phyloP scores from a whole-genome alignment of 2,329 filamentous ascomycete species.

The Fusarium xyrophilum region DNA sequence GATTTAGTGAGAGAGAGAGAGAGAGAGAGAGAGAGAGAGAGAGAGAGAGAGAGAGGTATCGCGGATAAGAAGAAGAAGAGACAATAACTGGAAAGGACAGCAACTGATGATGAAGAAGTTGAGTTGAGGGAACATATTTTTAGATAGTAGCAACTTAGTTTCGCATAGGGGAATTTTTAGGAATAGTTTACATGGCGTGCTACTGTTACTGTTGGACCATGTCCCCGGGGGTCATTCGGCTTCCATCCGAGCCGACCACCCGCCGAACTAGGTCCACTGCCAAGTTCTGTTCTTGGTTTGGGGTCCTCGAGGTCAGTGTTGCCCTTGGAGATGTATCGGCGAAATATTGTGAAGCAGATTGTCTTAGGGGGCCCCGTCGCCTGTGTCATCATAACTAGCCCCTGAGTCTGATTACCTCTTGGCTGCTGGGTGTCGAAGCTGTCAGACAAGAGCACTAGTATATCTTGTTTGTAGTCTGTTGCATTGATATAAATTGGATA shows the following conservation, averaged over 20 bases:
- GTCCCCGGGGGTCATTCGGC: constrained; percentile 32
- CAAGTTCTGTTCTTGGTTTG: constrained; percentile 6
- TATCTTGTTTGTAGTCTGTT: not conserved
- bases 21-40: too few species aligned
- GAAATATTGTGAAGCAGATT: not conserved
- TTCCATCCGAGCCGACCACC: constrained; percentile 35
- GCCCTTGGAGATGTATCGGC: constrained; percentile 3
- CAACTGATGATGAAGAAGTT: not conserved
- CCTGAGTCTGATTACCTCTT: not conserved
- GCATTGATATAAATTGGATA: not conserved
- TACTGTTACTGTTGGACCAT: not conserved
- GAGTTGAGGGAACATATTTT: not conserved
- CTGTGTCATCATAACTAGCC: not conserved
- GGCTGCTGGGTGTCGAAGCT: not conserved
- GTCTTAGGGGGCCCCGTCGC: not conserved
- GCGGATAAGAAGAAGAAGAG: constrained; percentile 4
- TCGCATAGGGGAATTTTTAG: constrained; percentile 10
- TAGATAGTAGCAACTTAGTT: not conserved
- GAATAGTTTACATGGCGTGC: constrained; percentile 37
- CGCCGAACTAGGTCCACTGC: constrained; percentile 30
- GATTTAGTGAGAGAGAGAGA: not conserved
- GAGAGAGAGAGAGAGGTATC: not conserved
- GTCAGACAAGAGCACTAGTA: not conserved
- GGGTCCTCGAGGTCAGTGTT: not conserved
- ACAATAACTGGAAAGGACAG: not conserved